Percentiles rank a stretch among this genome's conserved stretches.
These are phyloP conservation scores for Acorus gramineus DNA, from an alignment of 106 monocot genomes.

Conservation along the genomic window DNA sequence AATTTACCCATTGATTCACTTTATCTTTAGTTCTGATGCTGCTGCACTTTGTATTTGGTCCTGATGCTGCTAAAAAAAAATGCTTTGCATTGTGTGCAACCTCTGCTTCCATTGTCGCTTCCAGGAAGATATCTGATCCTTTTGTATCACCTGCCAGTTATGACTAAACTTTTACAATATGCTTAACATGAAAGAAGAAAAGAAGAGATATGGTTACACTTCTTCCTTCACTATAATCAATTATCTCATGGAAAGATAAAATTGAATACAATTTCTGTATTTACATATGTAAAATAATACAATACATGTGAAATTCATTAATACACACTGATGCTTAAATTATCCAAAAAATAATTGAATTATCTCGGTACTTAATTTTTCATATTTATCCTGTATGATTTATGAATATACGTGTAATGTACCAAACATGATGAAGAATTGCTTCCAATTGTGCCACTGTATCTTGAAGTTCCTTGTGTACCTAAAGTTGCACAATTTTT, in stretches of 20 bases:
- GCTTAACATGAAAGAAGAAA: neutral
- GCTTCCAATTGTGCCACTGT: constrained; percentile 70
- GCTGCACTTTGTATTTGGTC: constrained; percentile 27
- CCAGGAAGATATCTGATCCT: constrained; percentile 72
- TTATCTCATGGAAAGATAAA: neutral
- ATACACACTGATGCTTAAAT: constrained; percentile 32
- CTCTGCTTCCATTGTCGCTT: constrained; percentile 77
- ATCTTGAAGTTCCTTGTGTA: constrained; percentile 83
- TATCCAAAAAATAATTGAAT: too few species aligned
- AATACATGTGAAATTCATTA: constrained; percentile 49
- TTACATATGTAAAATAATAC: neutral
- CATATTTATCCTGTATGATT: too few species aligned
- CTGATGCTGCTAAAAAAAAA: constrained; percentile 63
- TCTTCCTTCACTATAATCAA: neutral
- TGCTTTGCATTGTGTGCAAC: constrained; percentile 64
- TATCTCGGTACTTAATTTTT: too few species aligned
- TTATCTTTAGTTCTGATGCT: neutral
- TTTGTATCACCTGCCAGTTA: constrained; percentile 28
- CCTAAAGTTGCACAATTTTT: constrained; percentile 20
- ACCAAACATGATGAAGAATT: constrained; percentile 69
- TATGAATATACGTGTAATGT: constrained; percentile 43
- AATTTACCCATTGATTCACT: constrained; percentile 11
- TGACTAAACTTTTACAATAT: too few species aligned
- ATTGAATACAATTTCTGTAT: neutral
- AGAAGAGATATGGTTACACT: neutral